Base-by-base conservation (phyloP, 495 filamentous ascomycete species). In the Annulohypoxylon bovei region DNA sequence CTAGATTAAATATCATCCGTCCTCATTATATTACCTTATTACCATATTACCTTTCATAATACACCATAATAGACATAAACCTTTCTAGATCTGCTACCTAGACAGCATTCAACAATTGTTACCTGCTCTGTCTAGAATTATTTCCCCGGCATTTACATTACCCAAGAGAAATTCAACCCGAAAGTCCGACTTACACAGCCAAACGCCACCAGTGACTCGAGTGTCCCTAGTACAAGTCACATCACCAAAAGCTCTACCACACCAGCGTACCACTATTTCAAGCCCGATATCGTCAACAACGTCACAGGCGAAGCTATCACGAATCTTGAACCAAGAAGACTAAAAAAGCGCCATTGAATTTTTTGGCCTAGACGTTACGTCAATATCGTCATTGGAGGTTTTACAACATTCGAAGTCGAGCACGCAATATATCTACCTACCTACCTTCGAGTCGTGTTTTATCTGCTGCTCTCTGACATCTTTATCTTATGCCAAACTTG, bases 351-450 rank as follows among this genome's bases (percentile, higher is more conserved):
- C 39, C 50, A 69, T 67, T 50, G n/a, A 37, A 37, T 61, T 14
- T 27, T 9, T 37, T 16, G 33, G 9, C 28, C 55, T 52, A 62
- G 57, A 73, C 61, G 50, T 65, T 66, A 68, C 62, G 50, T 46
- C 47, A 53, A 72, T 59, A 70, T 69, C 74, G 74, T 74, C 74
- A 76, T 74, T 71, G 30, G 27, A 72, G 49, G 57, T 59, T 70
- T 65, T 67, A 61, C 70, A 61, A 30, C 64, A 67, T 60, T 70
- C 55, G 44, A 59, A 58, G 33, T 20, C 35, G 68, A 58, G 49
- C 56, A 62, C 55, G 42, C 66, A 59, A 65, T 58, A 65, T 65
- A 2, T 12, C 16, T 18, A 61, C 39, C 27, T 65, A 2, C 16
- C 16, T 18, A 61, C 39, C 27, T 22, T 53, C 65, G 67, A 56